phyloP scores from a whole-genome alignment of 176 grass and related monocot genomes.

The Coix lacrymajobi region DNA sequence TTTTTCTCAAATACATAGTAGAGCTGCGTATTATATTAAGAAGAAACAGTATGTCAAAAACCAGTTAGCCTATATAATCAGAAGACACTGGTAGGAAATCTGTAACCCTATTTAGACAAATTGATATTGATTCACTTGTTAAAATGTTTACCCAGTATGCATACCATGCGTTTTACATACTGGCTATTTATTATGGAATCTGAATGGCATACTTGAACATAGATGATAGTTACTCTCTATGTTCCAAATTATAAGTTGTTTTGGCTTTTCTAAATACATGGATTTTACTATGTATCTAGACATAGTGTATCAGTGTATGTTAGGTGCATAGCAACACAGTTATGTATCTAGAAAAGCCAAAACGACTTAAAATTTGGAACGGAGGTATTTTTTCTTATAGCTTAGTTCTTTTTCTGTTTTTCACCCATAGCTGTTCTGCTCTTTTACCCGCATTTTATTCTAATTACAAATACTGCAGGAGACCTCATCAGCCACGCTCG shows the following conservation, averaged over 20 bases:
- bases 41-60: background rate
- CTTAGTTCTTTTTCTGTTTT: background rate
- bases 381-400: background rate
- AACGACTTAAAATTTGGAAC: background rate
- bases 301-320: background rate
- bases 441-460: background rate
- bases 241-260: background rate
- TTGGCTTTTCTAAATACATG: background rate
- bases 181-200: background rate
- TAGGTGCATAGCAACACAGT: background rate
- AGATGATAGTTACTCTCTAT: background rate
- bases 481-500: conserved; percentile 53
- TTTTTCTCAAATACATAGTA: background rate
- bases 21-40: background rate
- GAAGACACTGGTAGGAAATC: background rate
- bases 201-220: background rate
- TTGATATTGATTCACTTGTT: background rate
- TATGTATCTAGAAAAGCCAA: background rate
- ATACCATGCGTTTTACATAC: background rate
- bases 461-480: conserved; percentile 40
- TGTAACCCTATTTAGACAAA: background rate
- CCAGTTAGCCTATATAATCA: background rate
- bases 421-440: background rate
- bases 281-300: background rate
- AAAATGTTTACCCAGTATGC: background rate